These are phyloP conservation scores for Apiosordaria backusii DNA, from an alignment of 495 filamentous ascomycete species.

Conservation along the genomic window DNA sequence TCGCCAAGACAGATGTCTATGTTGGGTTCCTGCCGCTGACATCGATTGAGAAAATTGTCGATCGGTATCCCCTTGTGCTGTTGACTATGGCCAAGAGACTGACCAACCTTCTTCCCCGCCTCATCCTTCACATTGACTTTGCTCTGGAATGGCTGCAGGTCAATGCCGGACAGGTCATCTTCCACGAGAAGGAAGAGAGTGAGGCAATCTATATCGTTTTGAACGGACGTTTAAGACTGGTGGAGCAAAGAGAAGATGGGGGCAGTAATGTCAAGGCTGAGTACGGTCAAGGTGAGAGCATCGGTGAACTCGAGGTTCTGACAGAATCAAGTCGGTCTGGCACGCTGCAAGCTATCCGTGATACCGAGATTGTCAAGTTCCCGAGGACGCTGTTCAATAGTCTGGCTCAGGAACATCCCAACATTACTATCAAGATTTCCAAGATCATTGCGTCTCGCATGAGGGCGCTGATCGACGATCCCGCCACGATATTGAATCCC, in stretches of 20 bases:
- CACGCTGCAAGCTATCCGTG: slow-evolving; percentile 91
- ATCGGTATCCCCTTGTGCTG: slow-evolving; percentile 85
- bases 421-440: slow-evolving; percentile 97
- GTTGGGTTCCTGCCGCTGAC: slow-evolving; percentile 88
- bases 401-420: slow-evolving; percentile 91
- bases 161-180: slow-evolving; percentile 88
- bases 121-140: slow-evolving; percentile 96
- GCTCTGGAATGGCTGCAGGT: slow-evolving; percentile 98
- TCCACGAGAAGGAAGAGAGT: slow-evolving; percentile 91
- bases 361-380: slow-evolving; percentile 94
- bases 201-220: slow-evolving; percentile 98
- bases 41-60: slow-evolving; percentile 86
- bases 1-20: slow-evolving; percentile 97
- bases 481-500: slow-evolving; percentile 39
- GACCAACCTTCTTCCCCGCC: slow-evolving; percentile 81
- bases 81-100: slow-evolving; percentile 93
- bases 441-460: slow-evolving; percentile 97
- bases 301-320: slow-evolving; percentile 94
- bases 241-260: slow-evolving; percentile 72
- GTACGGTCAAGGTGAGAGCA: slow-evolving; percentile 95
- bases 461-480: slow-evolving; percentile 81
- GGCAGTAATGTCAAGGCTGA: slow-evolving; percentile 88
- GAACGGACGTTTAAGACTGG: slow-evolving; percentile 80
- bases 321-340: slow-evolving; percentile 87
- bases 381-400: slow-evolving; percentile 97